Conservation (phyloP, 441 rosid species). For the Pelargonium citronellum region DNA sequence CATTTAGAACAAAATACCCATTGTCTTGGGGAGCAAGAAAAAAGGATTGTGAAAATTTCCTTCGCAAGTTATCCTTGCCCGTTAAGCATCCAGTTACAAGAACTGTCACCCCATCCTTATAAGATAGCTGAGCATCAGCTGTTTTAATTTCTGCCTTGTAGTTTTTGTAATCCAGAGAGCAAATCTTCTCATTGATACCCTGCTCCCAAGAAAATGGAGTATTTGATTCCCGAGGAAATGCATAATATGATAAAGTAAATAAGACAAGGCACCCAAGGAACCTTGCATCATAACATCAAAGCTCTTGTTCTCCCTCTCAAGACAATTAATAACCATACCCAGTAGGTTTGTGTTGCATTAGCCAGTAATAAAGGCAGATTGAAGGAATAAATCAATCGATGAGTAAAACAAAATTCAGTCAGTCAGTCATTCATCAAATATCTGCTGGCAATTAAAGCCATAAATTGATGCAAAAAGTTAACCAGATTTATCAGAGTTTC, state of each 20-base stretch:
- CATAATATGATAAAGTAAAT: background rate
- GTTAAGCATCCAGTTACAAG: constrained; percentile 57
- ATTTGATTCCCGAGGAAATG: constrained; percentile 14
- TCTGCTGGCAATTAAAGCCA: too few species aligned
- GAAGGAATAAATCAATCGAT: too few species aligned
- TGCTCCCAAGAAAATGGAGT: constrained; percentile 26
- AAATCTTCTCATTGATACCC: constrained; percentile 58
- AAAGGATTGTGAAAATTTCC: constrained; percentile 59
- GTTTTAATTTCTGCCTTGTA: constrained; percentile 55
- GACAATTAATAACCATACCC: too few species aligned
- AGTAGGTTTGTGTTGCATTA: too few species aligned
- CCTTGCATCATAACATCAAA: too few species aligned
- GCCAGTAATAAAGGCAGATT: too few species aligned
- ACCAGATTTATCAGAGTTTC: too few species aligned
- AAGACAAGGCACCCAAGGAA: too few species aligned
- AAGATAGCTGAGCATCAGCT: constrained; percentile 56
- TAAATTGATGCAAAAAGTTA: too few species aligned
- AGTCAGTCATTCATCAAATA: too few species aligned
- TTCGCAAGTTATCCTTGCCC: constrained; percentile 50
- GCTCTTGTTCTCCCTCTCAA: too few species aligned
- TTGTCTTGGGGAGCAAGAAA: constrained; percentile 65
- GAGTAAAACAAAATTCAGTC: too few species aligned
- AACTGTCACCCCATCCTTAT: constrained; percentile 50
- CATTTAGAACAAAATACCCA: constrained; percentile 59
- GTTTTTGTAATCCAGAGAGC: constrained; percentile 47